Percentiles rank a stretch among this genome's conserved stretches.
phyloP scores from a whole-genome alignment of 164 flowering plant species.

The Chimonanthus salicifolius region DNA sequence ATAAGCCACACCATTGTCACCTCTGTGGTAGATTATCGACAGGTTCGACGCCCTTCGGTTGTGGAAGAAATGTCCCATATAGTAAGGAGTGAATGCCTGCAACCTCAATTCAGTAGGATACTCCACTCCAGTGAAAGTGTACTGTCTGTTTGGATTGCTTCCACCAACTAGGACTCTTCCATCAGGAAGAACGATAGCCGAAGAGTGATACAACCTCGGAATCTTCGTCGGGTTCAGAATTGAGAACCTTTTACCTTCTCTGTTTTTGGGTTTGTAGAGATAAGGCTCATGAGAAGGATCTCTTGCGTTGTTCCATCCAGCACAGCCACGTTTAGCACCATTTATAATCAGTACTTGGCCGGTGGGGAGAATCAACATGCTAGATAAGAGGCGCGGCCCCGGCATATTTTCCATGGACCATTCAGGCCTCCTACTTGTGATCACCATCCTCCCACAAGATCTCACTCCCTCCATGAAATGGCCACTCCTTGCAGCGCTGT shows the following conservation, averaged over 20 bases:
- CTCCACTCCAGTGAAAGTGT: constrained; percentile 33
- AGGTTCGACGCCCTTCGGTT: constrained; percentile 35
- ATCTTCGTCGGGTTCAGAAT: constrained; percentile 36
- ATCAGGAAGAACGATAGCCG: constrained; percentile 58
- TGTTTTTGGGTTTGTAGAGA: constrained; percentile 44
- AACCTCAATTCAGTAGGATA: constrained; percentile 63
- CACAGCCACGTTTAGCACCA: constrained; percentile 49
- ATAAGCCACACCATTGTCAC: constrained; percentile 17
- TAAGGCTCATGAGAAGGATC: constrained; percentile 41
- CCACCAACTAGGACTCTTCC: constrained; percentile 71
- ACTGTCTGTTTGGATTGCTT: constrained; percentile 49
- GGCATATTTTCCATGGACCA: constrained; percentile 82
- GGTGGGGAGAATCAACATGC: constrained; percentile 64
- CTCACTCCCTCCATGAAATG: constrained; percentile 29
- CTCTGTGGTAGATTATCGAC: constrained; percentile 16
- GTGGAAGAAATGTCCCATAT: constrained; percentile 34
- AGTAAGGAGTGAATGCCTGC: constrained; percentile 48
- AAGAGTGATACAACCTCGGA: constrained; percentile 67
- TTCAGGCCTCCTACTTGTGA: constrained; percentile 35
- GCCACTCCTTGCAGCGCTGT: constrained; percentile 29
- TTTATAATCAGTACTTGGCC: constrained; percentile 58
- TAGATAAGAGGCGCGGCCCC: constrained; percentile 40
- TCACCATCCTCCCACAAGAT: constrained; percentile 63
- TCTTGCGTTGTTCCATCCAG: constrained; percentile 48
- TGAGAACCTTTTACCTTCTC: constrained; percentile 34